These are phyloP conservation scores for Elsinoe fawcettii DNA, from an alignment of 2,329 filamentous ascomycete species.

Conservation along the genomic window DNA sequence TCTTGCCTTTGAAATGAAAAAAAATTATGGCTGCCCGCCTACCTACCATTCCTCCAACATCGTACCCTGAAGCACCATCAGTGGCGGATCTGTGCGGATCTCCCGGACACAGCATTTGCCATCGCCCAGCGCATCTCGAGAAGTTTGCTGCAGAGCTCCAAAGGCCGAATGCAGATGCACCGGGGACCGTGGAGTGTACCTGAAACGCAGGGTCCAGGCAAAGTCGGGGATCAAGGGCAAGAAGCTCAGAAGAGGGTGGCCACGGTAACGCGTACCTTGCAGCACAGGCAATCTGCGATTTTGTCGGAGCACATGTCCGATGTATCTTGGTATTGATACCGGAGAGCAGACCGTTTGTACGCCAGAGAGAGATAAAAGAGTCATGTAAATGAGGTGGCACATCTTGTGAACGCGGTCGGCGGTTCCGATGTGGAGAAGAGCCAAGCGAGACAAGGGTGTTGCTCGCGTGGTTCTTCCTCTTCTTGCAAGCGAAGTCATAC, in stretches of 20 bases:
- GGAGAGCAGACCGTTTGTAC: neutral
- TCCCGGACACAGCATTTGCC: neutral
- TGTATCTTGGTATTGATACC: neutral
- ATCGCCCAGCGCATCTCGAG: neutral
- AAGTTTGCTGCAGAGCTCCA: neutral
- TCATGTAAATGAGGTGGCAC: conserved; percentile 10
- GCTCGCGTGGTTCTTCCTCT: neutral
- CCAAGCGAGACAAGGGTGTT: neutral
- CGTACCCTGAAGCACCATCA: neutral
- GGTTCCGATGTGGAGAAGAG: neutral
- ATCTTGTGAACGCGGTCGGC: neutral
- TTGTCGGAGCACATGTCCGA: neutral
- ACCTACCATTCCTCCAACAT: neutral
- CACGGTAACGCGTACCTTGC: conserved; percentile 3
- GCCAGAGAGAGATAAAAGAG: neutral
- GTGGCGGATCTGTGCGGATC: conserved; percentile 1
- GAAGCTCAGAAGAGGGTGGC: neutral
- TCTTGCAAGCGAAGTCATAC: conserved; percentile 10
- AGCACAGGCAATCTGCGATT: neutral
- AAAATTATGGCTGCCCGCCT: neutral
- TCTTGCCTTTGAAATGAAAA: neutral
- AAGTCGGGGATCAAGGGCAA: conserved; percentile 5
- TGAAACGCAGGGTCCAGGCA: conserved; percentile 11
- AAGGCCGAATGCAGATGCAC: neutral
- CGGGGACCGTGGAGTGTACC: neutral